phyloP scores from a whole-genome alignment of 768 basidiomycete species.

The Tylopilus plumbeoviolaceoides region DNA sequence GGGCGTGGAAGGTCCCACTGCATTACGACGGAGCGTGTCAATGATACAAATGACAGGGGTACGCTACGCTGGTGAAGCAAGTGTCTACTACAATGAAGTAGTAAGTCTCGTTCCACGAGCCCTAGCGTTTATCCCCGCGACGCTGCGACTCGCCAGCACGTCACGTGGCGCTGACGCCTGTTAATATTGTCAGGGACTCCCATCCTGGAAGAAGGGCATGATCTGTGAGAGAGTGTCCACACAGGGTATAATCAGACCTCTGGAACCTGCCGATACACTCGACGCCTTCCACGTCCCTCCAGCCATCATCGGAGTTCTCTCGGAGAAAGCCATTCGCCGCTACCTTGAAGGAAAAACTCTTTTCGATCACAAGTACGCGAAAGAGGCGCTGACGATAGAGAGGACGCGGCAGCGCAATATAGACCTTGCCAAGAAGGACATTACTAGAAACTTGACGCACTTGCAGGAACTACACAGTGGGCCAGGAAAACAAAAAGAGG shows the following conservation, averaged over 20 bases:
- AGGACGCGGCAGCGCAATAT: constrained; percentile 63
- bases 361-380: constrained; percentile 67
- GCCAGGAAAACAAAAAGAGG: constrained; percentile 19
- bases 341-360: constrained; percentile 59
- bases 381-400: constrained; percentile 54
- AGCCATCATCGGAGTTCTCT: constrained; percentile 67
- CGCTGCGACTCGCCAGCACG: too few species aligned
- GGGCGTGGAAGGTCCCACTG: constrained; percentile 18
- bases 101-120: constrained; percentile 32
- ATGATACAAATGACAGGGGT: constrained; percentile 10
- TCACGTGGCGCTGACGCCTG: constrained; percentile 1
- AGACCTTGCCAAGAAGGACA: constrained; percentile 61
- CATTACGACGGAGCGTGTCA: constrained; percentile 17
- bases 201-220: constrained; percentile 55
- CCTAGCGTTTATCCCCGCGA: background rate
- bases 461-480: constrained; percentile 31
- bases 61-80: constrained; percentile 57
- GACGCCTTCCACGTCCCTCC: constrained; percentile 59
- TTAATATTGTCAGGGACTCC: constrained; percentile 28
- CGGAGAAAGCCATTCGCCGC: constrained; percentile 71
- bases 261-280: constrained; percentile 71
- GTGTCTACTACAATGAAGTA: constrained; percentile 48
- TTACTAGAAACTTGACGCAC: constrained; percentile 47
- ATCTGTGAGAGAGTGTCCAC: constrained; percentile 89
- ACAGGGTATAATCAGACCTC: constrained; percentile 71